Evolutionary conservation across 208 protist genomes (phyloP).

Genomic region (Trypanosoma caninum): DNA sequence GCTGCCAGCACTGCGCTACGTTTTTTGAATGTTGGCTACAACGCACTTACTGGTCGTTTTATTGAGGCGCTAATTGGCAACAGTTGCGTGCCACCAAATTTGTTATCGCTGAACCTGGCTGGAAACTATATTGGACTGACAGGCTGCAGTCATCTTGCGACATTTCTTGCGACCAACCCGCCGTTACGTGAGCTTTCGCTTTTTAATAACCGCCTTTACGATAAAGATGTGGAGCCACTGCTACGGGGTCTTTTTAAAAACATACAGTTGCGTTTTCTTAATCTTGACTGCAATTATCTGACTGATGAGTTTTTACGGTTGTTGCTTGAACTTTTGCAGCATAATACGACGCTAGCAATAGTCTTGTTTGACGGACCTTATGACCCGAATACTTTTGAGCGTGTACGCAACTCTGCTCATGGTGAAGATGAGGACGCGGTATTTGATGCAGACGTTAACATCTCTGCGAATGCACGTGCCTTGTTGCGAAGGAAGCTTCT

Average conservation of each 20-base stretch:
- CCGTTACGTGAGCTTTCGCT: constrained; percentile 48
- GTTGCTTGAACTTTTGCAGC: constrained; percentile 32
- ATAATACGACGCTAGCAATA: constrained; percentile 34
- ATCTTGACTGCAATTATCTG: constrained; percentile 46
- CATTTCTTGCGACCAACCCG: constrained; percentile 38
- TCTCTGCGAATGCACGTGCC: constrained; percentile 21
- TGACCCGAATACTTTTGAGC: constrained; percentile 29
- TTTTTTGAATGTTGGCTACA: constrained; percentile 58
- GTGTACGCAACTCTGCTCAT: constrained; percentile 1
- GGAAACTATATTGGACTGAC: constrained; percentile 49
- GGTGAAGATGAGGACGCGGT: constrained; percentile 10
- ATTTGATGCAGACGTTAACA: background rate
- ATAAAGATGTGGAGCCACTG: constrained; percentile 42
- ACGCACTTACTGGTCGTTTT: constrained; percentile 29
- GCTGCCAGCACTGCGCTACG: constrained; percentile 29
- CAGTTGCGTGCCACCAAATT: constrained; percentile 5
- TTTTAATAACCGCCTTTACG: constrained; percentile 59
- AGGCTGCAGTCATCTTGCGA: constrained; percentile 15
- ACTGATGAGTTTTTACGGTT: constrained; percentile 27
- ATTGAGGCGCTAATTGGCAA: constrained; percentile 30
- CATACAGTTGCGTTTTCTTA: constrained; percentile 35
- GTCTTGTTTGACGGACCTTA: constrained; percentile 39
- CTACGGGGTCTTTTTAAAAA: constrained; percentile 40
- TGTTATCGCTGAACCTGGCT: constrained; percentile 45
- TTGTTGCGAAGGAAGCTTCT: constrained; percentile 25